Conservation (phyloP, 2,329 filamentous ascomycete genomes). For the Aspergillus hortae region DNA sequence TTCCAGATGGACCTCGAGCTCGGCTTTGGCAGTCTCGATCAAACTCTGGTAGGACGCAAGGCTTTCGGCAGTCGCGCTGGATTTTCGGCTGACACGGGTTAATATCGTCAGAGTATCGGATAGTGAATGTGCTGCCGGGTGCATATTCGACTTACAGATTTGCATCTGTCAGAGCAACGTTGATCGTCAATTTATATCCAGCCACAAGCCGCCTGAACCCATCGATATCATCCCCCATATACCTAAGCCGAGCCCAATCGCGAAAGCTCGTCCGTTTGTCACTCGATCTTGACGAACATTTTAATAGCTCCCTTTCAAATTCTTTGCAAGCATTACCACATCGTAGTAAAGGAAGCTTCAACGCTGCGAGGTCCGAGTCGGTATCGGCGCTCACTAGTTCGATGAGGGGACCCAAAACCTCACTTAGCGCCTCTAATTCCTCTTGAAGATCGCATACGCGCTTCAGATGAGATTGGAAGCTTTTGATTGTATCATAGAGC, state of each 20-base stretch:
- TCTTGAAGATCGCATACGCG: conserved; percentile 40
- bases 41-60: conserved; percentile 22
- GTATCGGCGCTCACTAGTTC: conserved; percentile 25
- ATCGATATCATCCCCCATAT: conserved; percentile 45
- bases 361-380: conserved; percentile 25
- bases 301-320: conserved; percentile 38
- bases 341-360: conserved; percentile 38
- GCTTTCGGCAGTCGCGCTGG: conserved; percentile 26
- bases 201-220: conserved; percentile 39
- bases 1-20: conserved; percentile 27
- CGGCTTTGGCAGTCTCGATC: conserved; percentile 22
- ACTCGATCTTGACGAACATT: conserved; percentile 33
- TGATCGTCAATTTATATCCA: conserved; percentile 43
- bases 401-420: conserved; percentile 32
- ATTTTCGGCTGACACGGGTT: conserved; percentile 28
- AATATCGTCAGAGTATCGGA: background rate
- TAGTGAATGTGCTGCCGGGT: background rate
- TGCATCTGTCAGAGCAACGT: conserved; percentile 39
- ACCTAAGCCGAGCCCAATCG: conserved; percentile 45
- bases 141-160: conserved; percentile 34
- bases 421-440: conserved; percentile 38
- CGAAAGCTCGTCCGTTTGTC: conserved; percentile 39
- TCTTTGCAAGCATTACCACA: conserved; percentile 44
- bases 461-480: conserved; percentile 36
- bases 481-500: conserved; percentile 37